Percentiles rank a stretch among this genome's conserved stretches.
Evolutionary conservation across 140 eudicot species (phyloP).

Genomic region (Stevia rebaudiana): DNA sequence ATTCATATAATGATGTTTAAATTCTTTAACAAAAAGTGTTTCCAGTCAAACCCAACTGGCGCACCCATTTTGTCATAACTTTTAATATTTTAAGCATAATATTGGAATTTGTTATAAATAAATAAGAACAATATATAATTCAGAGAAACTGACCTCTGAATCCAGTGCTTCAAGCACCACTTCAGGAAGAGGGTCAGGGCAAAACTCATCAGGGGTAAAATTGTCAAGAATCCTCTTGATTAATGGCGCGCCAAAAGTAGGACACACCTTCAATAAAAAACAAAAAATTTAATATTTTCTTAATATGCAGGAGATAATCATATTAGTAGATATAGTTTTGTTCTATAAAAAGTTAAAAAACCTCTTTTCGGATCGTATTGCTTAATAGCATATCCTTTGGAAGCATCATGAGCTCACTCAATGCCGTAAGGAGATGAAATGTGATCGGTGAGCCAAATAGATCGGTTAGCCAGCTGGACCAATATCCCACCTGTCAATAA

Average conservation of each 20-base stretch:
- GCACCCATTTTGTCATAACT: not conserved
- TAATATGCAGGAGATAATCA: not conserved
- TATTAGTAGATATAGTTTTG: not conserved
- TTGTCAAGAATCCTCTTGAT: constrained; percentile 58
- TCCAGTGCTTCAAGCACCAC: constrained; percentile 66
- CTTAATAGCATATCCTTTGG: constrained; percentile 94
- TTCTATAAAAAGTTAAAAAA: not conserved
- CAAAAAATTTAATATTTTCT: not conserved
- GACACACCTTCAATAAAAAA: constrained; percentile 60
- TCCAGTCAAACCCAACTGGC: not conserved
- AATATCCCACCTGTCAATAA: constrained; percentile 71
- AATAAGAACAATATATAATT: not conserved
- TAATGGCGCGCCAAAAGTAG: constrained; percentile 55
- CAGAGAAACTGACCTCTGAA: constrained; percentile 54
- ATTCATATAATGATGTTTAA: not conserved
- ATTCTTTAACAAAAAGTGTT: not conserved
- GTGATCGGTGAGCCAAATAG: constrained; percentile 51
- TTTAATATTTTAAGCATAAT: not conserved
- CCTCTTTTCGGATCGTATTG: constrained; percentile 76
- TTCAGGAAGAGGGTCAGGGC: constrained; percentile 69
- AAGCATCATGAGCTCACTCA: constrained; percentile 98
- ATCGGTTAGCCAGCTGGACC: constrained; percentile 90
- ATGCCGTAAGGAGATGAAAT: constrained; percentile 64
- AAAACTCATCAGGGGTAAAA: constrained; percentile 82
- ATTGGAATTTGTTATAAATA: too few relatives aligned